A percentile compares a stretch with the other conserved stretches of the same genome.
Conservation (phyloP, 2,329 filamentous ascomycete species). For the Diplodia corticola region DNA sequence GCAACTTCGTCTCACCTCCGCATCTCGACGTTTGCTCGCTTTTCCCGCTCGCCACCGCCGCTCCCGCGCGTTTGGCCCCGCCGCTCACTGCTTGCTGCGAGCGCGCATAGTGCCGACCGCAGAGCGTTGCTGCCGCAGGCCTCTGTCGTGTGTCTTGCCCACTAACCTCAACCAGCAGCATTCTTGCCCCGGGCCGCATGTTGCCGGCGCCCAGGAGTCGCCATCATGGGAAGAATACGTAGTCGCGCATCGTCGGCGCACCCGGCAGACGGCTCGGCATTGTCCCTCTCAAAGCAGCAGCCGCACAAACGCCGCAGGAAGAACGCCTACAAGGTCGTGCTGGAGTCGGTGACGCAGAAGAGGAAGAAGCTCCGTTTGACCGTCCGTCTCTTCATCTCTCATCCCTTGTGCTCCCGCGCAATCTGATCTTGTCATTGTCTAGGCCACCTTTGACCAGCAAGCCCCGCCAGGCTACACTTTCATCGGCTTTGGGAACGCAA, state of each 20-base stretch:
- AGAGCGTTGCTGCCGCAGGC: not conserved
- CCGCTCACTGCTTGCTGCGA: not conserved
- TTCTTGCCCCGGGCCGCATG: slow-evolving; percentile 7
- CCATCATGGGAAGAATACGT: slow-evolving; percentile 8
- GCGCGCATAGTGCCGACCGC: not conserved
- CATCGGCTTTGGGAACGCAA: slow-evolving; percentile 60
- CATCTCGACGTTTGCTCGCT: not conserved
- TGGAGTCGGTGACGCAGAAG: slow-evolving; percentile 59
- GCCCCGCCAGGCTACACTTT: slow-evolving; percentile 62
- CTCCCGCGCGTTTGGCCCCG: not conserved
- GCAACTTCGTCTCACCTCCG: slow-evolving; percentile 9
- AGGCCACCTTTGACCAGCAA: slow-evolving; percentile 58
- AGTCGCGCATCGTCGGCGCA: slow-evolving; percentile 17
- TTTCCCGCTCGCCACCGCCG: not conserved
- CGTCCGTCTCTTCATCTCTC: slow-evolving; percentile 37
- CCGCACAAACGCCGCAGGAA: slow-evolving; percentile 34
- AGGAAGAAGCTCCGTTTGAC: slow-evolving; percentile 60
- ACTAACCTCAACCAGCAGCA: slow-evolving; percentile 14
- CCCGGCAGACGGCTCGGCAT: not conserved
- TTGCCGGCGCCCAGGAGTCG: not conserved
- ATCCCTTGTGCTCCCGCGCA: slow-evolving; percentile 20
- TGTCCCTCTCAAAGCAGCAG: slow-evolving; percentile 24
- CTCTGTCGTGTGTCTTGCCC: not conserved
- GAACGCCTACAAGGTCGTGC: slow-evolving; percentile 58
- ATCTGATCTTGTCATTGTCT: slow-evolving; percentile 35